A percentile compares a stretch with the other conserved stretches of the same genome.
Evolutionary conservation across 805 yeast species (phyloP).

Genomic region (Sporopachydermia lactativora): DNA sequence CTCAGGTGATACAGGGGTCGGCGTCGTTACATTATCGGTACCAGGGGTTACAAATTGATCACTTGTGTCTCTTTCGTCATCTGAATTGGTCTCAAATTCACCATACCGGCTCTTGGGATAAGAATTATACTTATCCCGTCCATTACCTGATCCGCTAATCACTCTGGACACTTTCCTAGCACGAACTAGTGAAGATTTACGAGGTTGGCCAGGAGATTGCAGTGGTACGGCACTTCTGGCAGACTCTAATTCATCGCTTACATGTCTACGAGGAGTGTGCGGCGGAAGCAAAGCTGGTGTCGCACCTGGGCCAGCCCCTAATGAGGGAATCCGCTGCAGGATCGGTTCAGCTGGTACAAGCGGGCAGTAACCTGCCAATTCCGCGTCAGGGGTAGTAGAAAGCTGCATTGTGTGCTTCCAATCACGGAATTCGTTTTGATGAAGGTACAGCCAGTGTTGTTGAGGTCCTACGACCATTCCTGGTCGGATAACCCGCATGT

Average conservation of each 20-base stretch:
- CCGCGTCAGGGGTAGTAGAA: slow-evolving; percentile 43
- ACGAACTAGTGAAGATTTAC: slow-evolving; percentile 32
- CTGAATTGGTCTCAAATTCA: slow-evolving; percentile 24
- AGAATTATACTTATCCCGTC: slow-evolving; percentile 14
- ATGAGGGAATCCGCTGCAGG: slow-evolving; percentile 7
- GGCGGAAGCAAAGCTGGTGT: slow-evolving; percentile 26
- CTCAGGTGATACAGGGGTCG: background rate
- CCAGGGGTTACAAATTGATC: background rate
- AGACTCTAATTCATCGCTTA: slow-evolving; percentile 50
- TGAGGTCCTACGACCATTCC: slow-evolving; percentile 99
- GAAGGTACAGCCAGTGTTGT: slow-evolving; percentile 95
- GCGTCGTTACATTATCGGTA: background rate
- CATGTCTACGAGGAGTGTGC: slow-evolving; percentile 65
- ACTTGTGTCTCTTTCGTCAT: slow-evolving; percentile 24
- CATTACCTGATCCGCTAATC: slow-evolving; percentile 23
- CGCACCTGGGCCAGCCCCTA: slow-evolving; percentile 19
- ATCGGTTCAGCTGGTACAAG: slow-evolving; percentile 14
- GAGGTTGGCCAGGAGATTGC: slow-evolving; percentile 95
- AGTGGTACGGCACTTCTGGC: slow-evolving; percentile 72
- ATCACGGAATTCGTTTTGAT: slow-evolving; percentile 90
- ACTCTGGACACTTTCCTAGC: slow-evolving; percentile 18
- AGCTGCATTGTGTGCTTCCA: slow-evolving; percentile 89
- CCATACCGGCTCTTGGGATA: slow-evolving; percentile 9
- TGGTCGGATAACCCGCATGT: slow-evolving; percentile 91
- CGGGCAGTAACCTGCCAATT: slow-evolving; percentile 21